Base-by-base conservation (phyloP, 2,329 filamentous ascomycete genomes). In the Lithohypha guttulata region DNA sequence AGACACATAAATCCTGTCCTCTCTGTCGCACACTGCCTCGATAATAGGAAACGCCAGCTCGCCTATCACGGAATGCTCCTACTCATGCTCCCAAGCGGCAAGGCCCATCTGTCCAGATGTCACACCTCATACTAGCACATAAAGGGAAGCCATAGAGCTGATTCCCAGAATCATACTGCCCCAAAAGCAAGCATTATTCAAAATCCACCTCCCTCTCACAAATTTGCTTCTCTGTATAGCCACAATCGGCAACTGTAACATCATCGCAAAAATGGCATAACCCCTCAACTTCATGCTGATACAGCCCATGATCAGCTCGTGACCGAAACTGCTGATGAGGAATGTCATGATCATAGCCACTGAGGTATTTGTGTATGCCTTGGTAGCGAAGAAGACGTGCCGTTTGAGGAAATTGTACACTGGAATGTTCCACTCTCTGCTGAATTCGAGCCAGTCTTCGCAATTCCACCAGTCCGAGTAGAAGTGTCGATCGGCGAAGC, bases 241-340 rank as follows among this genome's bases (percentile, higher is more conserved):
- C n/a, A 96, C 83, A 50, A 96, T 91, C 1, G 91, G 91, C 51
- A 96, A 72, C 68, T 98, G 91, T 46, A 93, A 65, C 91, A 98
- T 96, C 77, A 95, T 91, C 46, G 84, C 82, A 14, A 93, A 55
- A 57, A 95, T 93, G 7, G 89, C 91, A 56, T 96, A 98, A 9
- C 91, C 91, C 25, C 91, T 70, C 31, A 96, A 69, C 66, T 98
- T 96, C 69, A 95, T 89, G 18, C 87, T 95, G 58, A 98, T 96
- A 59, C 89, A 96, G 6, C 83, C 86, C 83, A 98, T 93, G 53
- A 98, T 84, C 42, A 98, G 73, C 61, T 98, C 91, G 57, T 96
- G 91, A 11, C 85, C 86, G 15, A 93, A 57, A 23, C 91, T 84
- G 43, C 80, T 87, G 53, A 96, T 81, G 42, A 96, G 64, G 56